Conservation (phyloP, 352 stramenopile genomes). For the Globisporangium carolinianum region DNA sequence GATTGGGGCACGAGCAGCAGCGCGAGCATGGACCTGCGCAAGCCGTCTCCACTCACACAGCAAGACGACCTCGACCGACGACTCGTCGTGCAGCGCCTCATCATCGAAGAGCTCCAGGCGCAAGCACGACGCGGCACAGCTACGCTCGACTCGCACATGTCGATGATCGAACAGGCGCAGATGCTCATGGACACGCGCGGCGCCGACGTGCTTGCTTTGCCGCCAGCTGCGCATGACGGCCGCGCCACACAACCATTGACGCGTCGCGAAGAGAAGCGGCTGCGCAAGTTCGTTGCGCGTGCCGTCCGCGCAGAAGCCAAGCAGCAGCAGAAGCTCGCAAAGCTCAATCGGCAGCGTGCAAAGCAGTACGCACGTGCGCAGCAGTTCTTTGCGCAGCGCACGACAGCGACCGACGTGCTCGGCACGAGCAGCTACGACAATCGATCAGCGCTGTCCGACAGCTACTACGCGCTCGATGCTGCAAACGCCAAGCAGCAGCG, state of each 20-base stretch:
- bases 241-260: constrained; percentile 2
- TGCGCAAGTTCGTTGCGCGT: constrained; percentile 23
- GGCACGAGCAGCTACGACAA: constrained; percentile 3
- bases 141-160: not conserved
- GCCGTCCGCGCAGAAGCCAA: constrained; percentile 25
- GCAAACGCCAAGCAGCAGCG: constrained; percentile 5
- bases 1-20: constrained; percentile 10
- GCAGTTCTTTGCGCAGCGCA: constrained; percentile 12
- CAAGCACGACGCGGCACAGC: not conserved
- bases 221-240: no score
- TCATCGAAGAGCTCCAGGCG: constrained; percentile 12
- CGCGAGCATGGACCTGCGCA: constrained; percentile 9
- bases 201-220: constrained; percentile 1
- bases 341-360: constrained; percentile 12
- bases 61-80: constrained; percentile 3
- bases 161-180: constrained; percentile 11
- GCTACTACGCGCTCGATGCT: constrained; percentile 8
- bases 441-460: constrained; percentile 2
- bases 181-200: constrained; percentile 7
- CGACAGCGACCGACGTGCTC: not conserved
- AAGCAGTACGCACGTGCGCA: constrained; percentile 13
- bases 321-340: constrained; percentile 25
- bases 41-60: not conserved
- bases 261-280: constrained; percentile 24
- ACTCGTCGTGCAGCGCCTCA: constrained; percentile 9